phyloP scores from a whole-genome alignment of 2,329 filamentous ascomycete species.

The Scopulariopsis brevicaulis region DNA sequence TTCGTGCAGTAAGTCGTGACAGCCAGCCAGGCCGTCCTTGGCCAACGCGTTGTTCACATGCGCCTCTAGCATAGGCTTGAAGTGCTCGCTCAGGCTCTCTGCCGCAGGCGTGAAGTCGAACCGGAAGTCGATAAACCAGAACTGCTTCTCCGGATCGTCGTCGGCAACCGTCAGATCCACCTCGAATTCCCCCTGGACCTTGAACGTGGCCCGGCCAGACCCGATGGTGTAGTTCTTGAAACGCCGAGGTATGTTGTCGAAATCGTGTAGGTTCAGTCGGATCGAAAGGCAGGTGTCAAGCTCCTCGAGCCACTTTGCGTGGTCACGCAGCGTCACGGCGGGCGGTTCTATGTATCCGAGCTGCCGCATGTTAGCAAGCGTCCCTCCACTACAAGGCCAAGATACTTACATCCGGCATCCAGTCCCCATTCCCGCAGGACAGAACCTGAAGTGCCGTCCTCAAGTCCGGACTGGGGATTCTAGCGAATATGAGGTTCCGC shows the following conservation, averaged over 20 bases:
- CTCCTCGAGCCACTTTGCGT: conserved; percentile 64
- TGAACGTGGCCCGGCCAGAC: conserved; percentile 85
- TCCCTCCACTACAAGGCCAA: neutral
- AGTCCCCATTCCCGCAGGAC: conserved; percentile 63
- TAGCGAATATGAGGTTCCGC: conserved; percentile 56
- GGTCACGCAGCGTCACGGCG: conserved; percentile 57
- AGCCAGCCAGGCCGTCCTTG: conserved; percentile 61
- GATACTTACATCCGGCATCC: conserved; percentile 62
- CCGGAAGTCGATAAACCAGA: conserved; percentile 89
- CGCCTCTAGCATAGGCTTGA: conserved; percentile 58
- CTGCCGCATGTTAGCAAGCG: conserved; percentile 20
- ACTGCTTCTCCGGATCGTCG: conserved; percentile 72
- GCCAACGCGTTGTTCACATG: conserved; percentile 62
- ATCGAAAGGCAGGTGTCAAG: conserved; percentile 76
- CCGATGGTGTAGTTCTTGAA: conserved; percentile 69
- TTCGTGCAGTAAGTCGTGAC: conserved; percentile 80
- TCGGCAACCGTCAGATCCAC: conserved; percentile 85
- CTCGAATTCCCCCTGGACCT: conserved; percentile 75
- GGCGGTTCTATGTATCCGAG: conserved; percentile 69
- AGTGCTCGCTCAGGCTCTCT: conserved; percentile 43
- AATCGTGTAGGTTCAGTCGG: conserved; percentile 75
- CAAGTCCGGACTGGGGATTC: conserved; percentile 81
- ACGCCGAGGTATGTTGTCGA: conserved; percentile 60
- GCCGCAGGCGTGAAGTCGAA: conserved; percentile 68
- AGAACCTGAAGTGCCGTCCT: conserved; percentile 80